Evolutionary conservation across 2,329 filamentous ascomycete species (phyloP), one percentile per base, ranked within the genome.

Genomic region (Nemania diffusa): DNA sequence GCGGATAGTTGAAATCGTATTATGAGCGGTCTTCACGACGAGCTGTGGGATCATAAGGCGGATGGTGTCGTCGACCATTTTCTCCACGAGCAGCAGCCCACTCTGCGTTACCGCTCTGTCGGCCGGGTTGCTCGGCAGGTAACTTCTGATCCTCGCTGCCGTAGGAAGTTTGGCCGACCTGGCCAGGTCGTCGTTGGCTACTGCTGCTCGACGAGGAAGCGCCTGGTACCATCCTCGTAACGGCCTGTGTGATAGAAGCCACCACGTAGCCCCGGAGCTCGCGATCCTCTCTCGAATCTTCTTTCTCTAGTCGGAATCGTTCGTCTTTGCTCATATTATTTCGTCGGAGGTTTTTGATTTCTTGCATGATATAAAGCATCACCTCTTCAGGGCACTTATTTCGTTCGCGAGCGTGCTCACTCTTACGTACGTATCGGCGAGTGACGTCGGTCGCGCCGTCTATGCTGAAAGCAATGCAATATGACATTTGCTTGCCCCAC

Each of bases 401-500:
- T 71, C 96, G 90, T 69, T 92, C 89, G n/a, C 87, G 83, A 37
- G 92, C 90, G 73, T 92, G 86, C 72, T 91, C 89, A 68, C 84
- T 84, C 79, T 93, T 92, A 73, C 92, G 91, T 13, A 91, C 89
- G 67, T 92, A 91, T 73, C 88, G 84, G 44, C 88, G 82, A 24
- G 89, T 90, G 34, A 91, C 88, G 75, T 91, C 88, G 37, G 88
- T 88, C 15, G 88, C 87, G 22, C 89, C 96, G 69, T 99, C 96
- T 64, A 93, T 94, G 13, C 94, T 97, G 78, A 99, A 99, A 58
- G 95, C 96, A 68, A 99, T 90, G 82, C 94, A 97, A 81, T 99
- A 99, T 0, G 93, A 94, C 84, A 98, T 92, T 83, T 96, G 97
- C 84, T 96, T 96, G 73, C 91, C 90, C 96, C 96, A 99, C 67